These are phyloP conservation scores for Trametes gibbosa DNA, from an alignment of 768 basidiomycete species.

Conservation along the genomic window DNA sequence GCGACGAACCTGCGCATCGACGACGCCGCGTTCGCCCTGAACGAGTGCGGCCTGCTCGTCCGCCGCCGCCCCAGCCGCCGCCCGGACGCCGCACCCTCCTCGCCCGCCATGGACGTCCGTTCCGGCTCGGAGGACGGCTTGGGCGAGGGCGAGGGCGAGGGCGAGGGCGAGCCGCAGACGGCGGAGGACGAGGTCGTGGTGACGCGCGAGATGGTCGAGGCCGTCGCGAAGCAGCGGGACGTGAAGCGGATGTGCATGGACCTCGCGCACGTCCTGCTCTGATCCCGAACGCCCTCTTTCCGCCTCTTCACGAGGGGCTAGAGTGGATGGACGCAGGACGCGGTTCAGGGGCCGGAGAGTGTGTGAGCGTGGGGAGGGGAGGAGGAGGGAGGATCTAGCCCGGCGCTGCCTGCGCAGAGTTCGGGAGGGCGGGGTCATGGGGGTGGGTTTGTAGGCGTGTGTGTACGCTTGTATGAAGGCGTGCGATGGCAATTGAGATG, in stretches of 20 bases:
- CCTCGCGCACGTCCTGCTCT: constrained; percentile 53
- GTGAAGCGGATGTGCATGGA: constrained; percentile 73
- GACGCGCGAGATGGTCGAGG: constrained; percentile 64
- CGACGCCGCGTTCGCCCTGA: constrained; percentile 85
- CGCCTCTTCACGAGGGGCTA: neutral
- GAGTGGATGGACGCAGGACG: too few relatives aligned
- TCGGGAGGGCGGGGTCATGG: neutral
- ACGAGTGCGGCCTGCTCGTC: constrained; percentile 77
- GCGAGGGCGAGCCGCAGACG: constrained; percentile 26
- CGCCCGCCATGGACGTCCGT: neutral
- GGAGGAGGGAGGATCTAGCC: too few relatives aligned
- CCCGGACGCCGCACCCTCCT: constrained; percentile 22
- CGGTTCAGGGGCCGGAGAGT: neutral
- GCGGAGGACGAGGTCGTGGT: constrained; percentile 55
- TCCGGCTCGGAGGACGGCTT: neutral
- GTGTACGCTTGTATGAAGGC: constrained; percentile 14
- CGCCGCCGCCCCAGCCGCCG: constrained; percentile 42
- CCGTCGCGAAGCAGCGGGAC: constrained; percentile 60
- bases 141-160: constrained; percentile 24
- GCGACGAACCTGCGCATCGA: constrained; percentile 81
- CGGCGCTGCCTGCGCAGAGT: too few relatives aligned
- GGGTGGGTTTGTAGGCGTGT: constrained; percentile 17
- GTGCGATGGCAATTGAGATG: neutral
- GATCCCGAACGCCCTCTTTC: neutral
- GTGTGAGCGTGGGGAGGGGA: too few relatives aligned